phyloP scores from a whole-genome alignment of 176 grass and related monocot species.

The Eleusine coracana region DNA sequence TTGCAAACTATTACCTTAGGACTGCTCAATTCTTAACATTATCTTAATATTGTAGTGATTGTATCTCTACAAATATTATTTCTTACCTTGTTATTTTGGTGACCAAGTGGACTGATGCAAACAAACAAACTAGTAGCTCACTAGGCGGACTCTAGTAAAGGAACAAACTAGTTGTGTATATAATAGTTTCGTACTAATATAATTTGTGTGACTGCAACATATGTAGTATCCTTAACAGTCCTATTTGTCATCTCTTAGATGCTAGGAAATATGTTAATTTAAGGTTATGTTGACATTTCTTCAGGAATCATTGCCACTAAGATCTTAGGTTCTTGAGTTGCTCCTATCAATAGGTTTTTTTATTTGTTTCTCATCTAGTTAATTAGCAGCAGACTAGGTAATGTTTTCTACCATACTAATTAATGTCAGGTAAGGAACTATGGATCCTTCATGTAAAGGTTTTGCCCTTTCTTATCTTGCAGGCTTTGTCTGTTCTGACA shows the following conservation, averaged over 20 bases:
- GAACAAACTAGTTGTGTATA: not conserved
- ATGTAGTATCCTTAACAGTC: not conserved
- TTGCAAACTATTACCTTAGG: constrained; percentile 16
- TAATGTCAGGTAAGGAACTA: not conserved
- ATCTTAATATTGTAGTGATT: not conserved
- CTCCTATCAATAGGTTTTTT: constrained; percentile 44
- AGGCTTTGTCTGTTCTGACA: constrained; percentile 45
- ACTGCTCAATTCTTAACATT: not conserved
- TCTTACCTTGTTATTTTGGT: not conserved
- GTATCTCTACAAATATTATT: not conserved
- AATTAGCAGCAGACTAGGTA: constrained; percentile 35
- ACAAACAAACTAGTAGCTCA: not conserved
- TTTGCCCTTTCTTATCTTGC: not conserved
- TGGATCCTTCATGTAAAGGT: not conserved
- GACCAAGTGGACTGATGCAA: not conserved
- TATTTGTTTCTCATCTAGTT: constrained; percentile 35
- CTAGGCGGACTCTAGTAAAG: not conserved
- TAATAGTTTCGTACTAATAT: not conserved
- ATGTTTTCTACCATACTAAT: not conserved
- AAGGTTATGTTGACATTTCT: constrained; percentile 51
- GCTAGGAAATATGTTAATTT: constrained; percentile 45
- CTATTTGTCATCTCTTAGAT: constrained; percentile 22
- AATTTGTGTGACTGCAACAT: not conserved
- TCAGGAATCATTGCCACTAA: constrained; percentile 53
- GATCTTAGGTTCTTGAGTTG: constrained; percentile 32